phyloP scores from a whole-genome alignment of 331 rosid species.

The Erythrophleum ivorense region DNA sequence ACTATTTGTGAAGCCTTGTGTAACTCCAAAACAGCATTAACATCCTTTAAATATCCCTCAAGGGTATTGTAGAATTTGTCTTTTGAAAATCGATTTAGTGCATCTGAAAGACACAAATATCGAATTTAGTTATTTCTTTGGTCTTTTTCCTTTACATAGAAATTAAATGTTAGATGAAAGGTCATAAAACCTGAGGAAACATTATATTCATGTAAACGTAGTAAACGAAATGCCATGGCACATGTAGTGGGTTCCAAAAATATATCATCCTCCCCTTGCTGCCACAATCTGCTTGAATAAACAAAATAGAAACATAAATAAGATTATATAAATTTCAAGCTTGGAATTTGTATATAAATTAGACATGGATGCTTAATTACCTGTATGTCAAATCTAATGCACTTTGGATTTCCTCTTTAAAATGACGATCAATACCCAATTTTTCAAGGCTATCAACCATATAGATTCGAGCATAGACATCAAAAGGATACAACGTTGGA shows the following conservation, averaged over 20 bases:
- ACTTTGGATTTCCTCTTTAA: slow-evolving; percentile 65
- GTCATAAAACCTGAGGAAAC: slow-evolving; percentile 44
- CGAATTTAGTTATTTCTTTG: not conserved
- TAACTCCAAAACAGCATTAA: slow-evolving; percentile 62
- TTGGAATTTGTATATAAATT: not conserved
- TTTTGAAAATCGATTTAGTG: slow-evolving; percentile 59
- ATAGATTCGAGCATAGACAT: slow-evolving; percentile 64
- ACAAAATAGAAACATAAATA: not conserved
- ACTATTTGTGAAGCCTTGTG: slow-evolving; percentile 70
- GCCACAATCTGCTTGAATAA: slow-evolving; percentile 64
- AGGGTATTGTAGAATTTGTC: slow-evolving; percentile 61
- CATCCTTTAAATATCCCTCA: slow-evolving; percentile 73
- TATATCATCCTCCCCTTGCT: slow-evolving; percentile 68
- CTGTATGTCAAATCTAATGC: slow-evolving; percentile 75
- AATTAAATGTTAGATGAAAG: not conserved
- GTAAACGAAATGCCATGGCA: slow-evolving; percentile 55
- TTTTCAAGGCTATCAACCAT: slow-evolving; percentile 80
- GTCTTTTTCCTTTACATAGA: not conserved
- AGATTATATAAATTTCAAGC: not conserved
- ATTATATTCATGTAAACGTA: slow-evolving; percentile 65
- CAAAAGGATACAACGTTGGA: slow-evolving; percentile 78
- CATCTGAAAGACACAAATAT: slow-evolving; percentile 55
- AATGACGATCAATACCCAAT: slow-evolving; percentile 72
- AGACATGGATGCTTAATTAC: slow-evolving; percentile 37
- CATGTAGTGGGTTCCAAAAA: slow-evolving; percentile 68